phyloP scores from a whole-genome alignment of 257 asterid genomes.

The Misopates orontium region DNA sequence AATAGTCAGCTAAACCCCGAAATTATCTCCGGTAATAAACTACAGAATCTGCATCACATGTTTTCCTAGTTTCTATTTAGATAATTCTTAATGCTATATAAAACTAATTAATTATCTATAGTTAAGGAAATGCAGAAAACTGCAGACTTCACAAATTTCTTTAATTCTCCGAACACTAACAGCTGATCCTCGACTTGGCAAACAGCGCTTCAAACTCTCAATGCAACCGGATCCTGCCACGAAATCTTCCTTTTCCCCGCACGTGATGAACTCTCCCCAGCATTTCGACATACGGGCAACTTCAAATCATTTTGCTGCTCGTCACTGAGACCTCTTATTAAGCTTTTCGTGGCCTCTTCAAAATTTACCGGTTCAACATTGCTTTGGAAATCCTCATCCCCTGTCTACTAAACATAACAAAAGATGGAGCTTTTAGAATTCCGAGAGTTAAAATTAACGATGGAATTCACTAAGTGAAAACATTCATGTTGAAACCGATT shows the following conservation, averaged over 20 bases:
- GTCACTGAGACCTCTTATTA: conserved; percentile 46
- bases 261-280: conserved; percentile 65
- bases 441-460: not conserved
- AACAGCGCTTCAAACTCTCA: conserved; percentile 59
- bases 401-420: conserved; percentile 42
- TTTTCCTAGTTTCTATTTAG: not conserved
- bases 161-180: conserved; percentile 1
- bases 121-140: not conserved
- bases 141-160: not conserved
- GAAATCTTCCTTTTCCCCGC: conserved; percentile 77
- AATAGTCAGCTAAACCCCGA: too few relatives aligned
- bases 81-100: not conserved
- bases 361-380: conserved; percentile 35
- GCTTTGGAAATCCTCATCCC: conserved; percentile 61
- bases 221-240: conserved; percentile 87
- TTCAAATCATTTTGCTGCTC: conserved; percentile 63
- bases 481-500: not conserved
- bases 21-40: too few relatives aligned
- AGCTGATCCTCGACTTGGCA: conserved; percentile 1
- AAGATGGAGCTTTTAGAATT: not conserved
- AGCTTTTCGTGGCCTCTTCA: conserved; percentile 49
- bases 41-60: too few relatives aligned
- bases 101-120: not conserved
- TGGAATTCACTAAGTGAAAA: conserved; percentile 3
- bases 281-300: conserved; percentile 60